phyloP scores from a whole-genome alignment of 2,329 filamentous ascomycete genomes.

The Berkeleyomyces basicola region DNA sequence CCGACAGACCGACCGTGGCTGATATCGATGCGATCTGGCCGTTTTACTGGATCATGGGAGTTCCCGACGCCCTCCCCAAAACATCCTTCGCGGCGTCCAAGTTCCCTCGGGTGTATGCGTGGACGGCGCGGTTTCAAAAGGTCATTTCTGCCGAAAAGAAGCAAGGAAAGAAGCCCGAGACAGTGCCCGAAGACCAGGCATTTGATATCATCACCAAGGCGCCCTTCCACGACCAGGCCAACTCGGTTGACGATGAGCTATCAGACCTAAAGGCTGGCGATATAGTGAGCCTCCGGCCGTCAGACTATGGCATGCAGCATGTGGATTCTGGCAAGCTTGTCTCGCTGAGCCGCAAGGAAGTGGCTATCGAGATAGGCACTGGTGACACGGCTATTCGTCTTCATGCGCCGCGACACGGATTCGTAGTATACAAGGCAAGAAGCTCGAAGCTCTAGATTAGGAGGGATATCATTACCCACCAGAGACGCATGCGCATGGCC shows the following conservation, averaged over 20 bases:
- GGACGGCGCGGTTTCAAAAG: slow-evolving; percentile 44
- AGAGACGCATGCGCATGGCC: too few species aligned
- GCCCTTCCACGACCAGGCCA: slow-evolving; percentile 28
- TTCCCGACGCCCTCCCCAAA: slow-evolving; percentile 38
- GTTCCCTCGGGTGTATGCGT: slow-evolving; percentile 46
- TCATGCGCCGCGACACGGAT: slow-evolving; percentile 45
- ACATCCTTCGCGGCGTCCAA: slow-evolving; percentile 32
- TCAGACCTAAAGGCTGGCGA: slow-evolving; percentile 31
- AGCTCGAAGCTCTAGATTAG: not conserved
- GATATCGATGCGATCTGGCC: slow-evolving; percentile 57
- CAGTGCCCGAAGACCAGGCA: slow-evolving; percentile 37
- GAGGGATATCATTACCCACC: too few species aligned
- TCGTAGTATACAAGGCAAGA: slow-evolving; percentile 24
- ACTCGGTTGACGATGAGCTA: slow-evolving; percentile 25
- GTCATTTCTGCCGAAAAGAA: slow-evolving; percentile 25
- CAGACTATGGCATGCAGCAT: slow-evolving; percentile 42
- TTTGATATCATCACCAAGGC: slow-evolving; percentile 29
- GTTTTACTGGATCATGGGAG: slow-evolving; percentile 45
- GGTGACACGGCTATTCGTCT: slow-evolving; percentile 31
- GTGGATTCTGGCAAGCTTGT: slow-evolving; percentile 41
- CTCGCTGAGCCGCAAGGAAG: slow-evolving; percentile 33
- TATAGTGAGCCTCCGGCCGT: slow-evolving; percentile 41
- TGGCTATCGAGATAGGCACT: slow-evolving; percentile 37
- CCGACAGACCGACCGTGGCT: slow-evolving; percentile 35
- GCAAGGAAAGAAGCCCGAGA: slow-evolving; percentile 21